Evolutionary conservation across 2,329 filamentous ascomycete species (phyloP), one percentile per base, ranked within the genome.

Genomic region (Cadophora sp.): DNA sequence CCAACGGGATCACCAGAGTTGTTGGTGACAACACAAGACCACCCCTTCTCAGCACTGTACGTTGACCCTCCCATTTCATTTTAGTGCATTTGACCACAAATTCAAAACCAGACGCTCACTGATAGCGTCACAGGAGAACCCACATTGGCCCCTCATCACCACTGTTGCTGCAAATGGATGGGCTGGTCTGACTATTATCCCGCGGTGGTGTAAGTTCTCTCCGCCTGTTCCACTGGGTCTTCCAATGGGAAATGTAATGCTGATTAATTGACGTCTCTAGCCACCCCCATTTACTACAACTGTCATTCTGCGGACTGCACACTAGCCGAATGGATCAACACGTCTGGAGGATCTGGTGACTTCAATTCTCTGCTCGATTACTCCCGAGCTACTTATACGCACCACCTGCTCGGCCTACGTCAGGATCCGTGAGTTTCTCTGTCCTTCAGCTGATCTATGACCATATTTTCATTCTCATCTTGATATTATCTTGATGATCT

Each of bases 11-110:
- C 69, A 79, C 75, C 24, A 83, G 85, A 70, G 86, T 85, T 59
- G 86, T 89, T 18, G 87, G 87, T 55, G 87, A 89, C 75, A 89
- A 88, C 77, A 89, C 85, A 4, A 82, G 87, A 16, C 78, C 85
- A 1, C 74, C 79, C 2, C 79, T 89, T 4, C 76, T 83, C 62
- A 88, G 87, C 75, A 73, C 76, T 41, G 68, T 83, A 63, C 87
- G 82, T 48, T 14, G 6, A 22, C 7, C 11, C 8, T 5, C 36
- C 36, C 8, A 6, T 39, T 13, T 39, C 2, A 39, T 4, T 39
- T 11, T 39, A 2, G 36, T 39, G 11, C 11, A 7, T 2, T 39
- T 39, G 27, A 39, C 36, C 8, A 39, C 27, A 13, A 39, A 13
- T 39, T 39, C 8, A 9, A 13, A 39, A 39, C 36, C 36, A 39